Evolutionary conservation across 2,329 filamentous ascomycete genomes (phyloP).

Genomic region (Colletotrichum phormii): DNA sequence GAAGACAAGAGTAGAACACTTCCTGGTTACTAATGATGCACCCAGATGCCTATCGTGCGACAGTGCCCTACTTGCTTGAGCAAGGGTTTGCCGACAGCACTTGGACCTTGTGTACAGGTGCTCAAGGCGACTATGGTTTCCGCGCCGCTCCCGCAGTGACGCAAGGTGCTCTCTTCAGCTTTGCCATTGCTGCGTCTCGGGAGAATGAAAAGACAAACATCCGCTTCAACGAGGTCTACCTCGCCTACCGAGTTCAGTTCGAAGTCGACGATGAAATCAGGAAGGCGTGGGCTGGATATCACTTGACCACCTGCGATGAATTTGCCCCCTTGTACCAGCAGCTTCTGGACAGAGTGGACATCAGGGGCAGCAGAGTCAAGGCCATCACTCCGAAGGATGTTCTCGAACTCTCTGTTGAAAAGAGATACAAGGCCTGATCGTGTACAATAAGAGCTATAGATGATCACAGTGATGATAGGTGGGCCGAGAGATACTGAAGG

Average conservation of each 20-base stretch:
- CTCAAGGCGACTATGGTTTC: conserved; percentile 41
- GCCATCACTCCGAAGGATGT: not conserved
- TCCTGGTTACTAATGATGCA: too few species aligned
- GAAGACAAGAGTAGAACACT: too few species aligned
- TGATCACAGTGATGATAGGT: too few species aligned
- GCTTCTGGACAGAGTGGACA: not conserved
- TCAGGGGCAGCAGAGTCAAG: not conserved
- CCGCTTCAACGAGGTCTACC: conserved; percentile 54
- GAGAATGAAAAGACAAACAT: conserved; percentile 47
- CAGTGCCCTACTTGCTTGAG: conserved; percentile 47
- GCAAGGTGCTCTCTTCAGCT: conserved; percentile 51
- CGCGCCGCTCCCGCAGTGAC: conserved; percentile 42
- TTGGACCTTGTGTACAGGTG: conserved; percentile 49
- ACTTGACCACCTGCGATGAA: not conserved
- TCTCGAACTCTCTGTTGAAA: not conserved
- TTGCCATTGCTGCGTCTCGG: conserved; percentile 44
- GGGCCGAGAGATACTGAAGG: too few species aligned
- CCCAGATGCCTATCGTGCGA: conserved; percentile 46
- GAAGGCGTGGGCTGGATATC: not conserved
- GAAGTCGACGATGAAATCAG: conserved; percentile 31
- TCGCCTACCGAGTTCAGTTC: conserved; percentile 44
- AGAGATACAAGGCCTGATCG: not conserved
- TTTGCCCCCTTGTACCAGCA: conserved; percentile 3
- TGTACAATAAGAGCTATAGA: too few species aligned
- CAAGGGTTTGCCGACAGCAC: conserved; percentile 39